Evolutionary conservation across 1,284 basidiomycete genomes (phyloP), one percentile per base, ranked within the genome.

Genomic region (Ganoderma resinaceum): DNA sequence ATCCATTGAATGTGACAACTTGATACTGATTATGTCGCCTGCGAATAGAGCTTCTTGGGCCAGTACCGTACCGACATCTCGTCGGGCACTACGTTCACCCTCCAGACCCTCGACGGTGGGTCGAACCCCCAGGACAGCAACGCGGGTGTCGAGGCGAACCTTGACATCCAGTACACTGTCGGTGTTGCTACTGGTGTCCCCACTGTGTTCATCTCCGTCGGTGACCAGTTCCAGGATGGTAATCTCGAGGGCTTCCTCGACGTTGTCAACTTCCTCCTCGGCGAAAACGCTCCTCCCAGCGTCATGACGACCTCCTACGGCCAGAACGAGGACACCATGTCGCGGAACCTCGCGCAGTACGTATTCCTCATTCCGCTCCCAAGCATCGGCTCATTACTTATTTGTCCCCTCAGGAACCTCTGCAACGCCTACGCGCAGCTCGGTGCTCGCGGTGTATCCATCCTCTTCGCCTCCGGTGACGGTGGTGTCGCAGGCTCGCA

Each of bases 401-500:
- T 33, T 12, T 29, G 18, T 26, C 5, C 14, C 26, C 18, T 1
- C n/a, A 75, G 74, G 62, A 66, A 66, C 12, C 71, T 73, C 12
- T 73, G 72, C 62, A 70, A 68, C 52, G 58, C 62, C 3, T 71
- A 71, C 33, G 70, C 67, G 7, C 83, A 87, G 69, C 83, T 92
- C 55, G 88, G 88, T 6, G 79, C 85, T 3, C 82, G 84, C 26
- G 91, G 91, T 20, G 84, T 83, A 12, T 87, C 85, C 18, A 80
- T 89, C n/a, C 80, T 92, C 73, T 91, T 89, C 80, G 86, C 87
- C 31, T 87, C 86, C 63, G 91, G 91, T 62, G 91, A 89, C 72
- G 76, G 72, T 61, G 90, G 90, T 63, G 72, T 92, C 33, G 90
- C 89, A 35, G 85, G 66, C 3, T 37, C 80, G 18, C 87, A 87